Evolutionary conservation across 768 basidiomycete species (phyloP).

Genomic region (Tylopilus balloui): DNA sequence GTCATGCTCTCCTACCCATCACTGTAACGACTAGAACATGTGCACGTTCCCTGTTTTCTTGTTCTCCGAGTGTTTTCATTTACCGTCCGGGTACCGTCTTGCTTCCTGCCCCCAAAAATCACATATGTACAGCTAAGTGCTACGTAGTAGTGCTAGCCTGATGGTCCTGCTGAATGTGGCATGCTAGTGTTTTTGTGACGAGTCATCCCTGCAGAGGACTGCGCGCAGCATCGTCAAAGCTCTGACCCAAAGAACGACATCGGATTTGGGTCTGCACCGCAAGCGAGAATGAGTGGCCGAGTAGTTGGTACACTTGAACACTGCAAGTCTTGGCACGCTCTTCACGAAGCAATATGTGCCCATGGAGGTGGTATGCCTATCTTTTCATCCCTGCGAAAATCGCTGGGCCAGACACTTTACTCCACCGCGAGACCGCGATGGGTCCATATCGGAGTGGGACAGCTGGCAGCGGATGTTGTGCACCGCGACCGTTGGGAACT

Average conservation of each 20-base stretch:
- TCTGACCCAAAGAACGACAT: constrained; percentile 7
- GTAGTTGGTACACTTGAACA: constrained; percentile 4
- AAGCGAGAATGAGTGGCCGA: background rate
- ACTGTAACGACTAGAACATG: constrained; percentile 75
- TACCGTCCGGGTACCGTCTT: constrained; percentile 30
- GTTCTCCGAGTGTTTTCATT: constrained; percentile 32
- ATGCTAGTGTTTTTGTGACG: constrained; percentile 7
- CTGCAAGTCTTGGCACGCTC: constrained; percentile 4
- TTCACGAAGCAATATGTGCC: constrained; percentile 1
- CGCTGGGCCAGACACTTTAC: constrained; percentile 67
- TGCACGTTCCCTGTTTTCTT: constrained; percentile 38
- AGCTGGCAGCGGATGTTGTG: constrained; percentile 17
- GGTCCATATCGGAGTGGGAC: constrained; percentile 52
- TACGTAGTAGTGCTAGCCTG: constrained; percentile 12
- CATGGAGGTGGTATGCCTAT: constrained; percentile 31
- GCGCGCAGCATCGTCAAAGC: constrained; percentile 1
- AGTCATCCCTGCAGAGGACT: background rate
- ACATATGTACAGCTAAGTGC: constrained; percentile 14
- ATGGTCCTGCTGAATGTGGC: constrained; percentile 11
- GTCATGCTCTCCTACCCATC: constrained; percentile 19
- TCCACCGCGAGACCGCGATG: constrained; percentile 59
- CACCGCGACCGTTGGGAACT: constrained; percentile 23
- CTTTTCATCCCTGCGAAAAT: constrained; percentile 63
- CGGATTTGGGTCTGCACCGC: constrained; percentile 4
- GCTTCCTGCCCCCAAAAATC: constrained; percentile 19